Evolutionary conservation across 1,284 basidiomycete genomes (phyloP).

Genomic region (Trichosporon sp.): DNA sequence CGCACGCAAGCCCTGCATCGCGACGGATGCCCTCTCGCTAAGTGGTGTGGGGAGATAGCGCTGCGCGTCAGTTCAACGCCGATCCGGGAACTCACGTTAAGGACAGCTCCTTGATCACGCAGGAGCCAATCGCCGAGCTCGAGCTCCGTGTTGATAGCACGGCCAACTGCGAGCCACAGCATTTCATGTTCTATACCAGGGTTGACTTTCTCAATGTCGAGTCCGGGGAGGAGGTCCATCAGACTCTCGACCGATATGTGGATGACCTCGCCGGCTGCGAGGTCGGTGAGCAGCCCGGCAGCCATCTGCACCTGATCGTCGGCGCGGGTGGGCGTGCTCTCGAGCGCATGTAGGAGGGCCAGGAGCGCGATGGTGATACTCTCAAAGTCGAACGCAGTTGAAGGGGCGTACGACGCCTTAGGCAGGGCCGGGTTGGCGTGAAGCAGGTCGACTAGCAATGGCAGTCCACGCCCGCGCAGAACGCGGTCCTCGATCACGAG

Average conservation of each 20-base stretch:
- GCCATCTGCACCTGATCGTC: conserved; percentile 37
- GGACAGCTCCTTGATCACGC: conserved; percentile 24
- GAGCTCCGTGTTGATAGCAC: conserved; percentile 30
- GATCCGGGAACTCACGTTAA: conserved; percentile 33
- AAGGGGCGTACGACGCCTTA: conserved; percentile 33
- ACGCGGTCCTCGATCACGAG: conserved; percentile 42
- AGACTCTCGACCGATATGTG: conserved; percentile 35
- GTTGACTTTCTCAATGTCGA: conserved; percentile 25
- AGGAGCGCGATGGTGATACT: conserved; percentile 40
- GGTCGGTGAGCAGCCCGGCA: conserved; percentile 35
- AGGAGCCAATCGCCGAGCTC: conserved; percentile 42
- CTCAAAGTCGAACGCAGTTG: conserved; percentile 39
- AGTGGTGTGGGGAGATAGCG: conserved; percentile 42
- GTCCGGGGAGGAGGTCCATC: conserved; percentile 25
- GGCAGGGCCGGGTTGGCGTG: conserved; percentile 42
- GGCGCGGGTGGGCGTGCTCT: conserved; percentile 32
- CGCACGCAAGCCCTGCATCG: conserved; percentile 38
- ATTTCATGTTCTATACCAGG: conserved; percentile 45
- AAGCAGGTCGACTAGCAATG: conserved; percentile 42
- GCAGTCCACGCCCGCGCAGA: conserved; percentile 43
- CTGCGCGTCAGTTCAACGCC: conserved; percentile 28
- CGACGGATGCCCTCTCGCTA: conserved; percentile 40
- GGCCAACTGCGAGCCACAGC: conserved; percentile 44
- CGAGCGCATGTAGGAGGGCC: conserved; percentile 39
- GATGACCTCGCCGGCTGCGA: conserved; percentile 41